A percentile compares a stretch with the other conserved stretches of the same genome.
Evolutionary conservation across 2,329 filamentous ascomycete species (phyloP).

Genomic region (Triangularia verruculosa): DNA sequence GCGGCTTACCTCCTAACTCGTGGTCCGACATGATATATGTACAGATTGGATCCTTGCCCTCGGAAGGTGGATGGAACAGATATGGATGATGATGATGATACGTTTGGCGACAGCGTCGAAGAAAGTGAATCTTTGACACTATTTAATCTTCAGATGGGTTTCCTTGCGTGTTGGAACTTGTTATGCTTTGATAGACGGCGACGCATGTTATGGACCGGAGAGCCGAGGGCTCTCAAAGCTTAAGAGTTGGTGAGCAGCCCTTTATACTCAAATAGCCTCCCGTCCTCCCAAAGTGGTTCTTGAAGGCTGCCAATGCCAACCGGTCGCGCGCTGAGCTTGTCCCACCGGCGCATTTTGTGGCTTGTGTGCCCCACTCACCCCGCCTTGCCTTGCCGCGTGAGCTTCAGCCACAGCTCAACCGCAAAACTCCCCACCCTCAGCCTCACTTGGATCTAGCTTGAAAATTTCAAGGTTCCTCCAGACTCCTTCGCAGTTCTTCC

Average conservation of each 20-base stretch:
- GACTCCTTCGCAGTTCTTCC: slow-evolving; percentile 19
- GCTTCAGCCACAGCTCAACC: not conserved
- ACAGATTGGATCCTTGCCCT: not conserved
- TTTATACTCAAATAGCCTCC: slow-evolving; percentile 23
- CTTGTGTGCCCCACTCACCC: not conserved
- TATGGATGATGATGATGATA: not conserved
- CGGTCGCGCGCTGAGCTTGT: not conserved
- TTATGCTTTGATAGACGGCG: slow-evolving; percentile 13
- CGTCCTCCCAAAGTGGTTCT: slow-evolving; percentile 8
- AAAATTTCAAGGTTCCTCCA: slow-evolving; percentile 1
- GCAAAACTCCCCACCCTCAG: slow-evolving; percentile 5
- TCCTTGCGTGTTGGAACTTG: slow-evolving; percentile 1
- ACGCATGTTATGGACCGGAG: slow-evolving; percentile 20
- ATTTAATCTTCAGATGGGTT: not conserved
- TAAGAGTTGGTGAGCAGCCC: slow-evolving; percentile 24
- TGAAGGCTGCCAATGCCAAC: slow-evolving; percentile 15
- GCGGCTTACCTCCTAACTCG: slow-evolving; percentile 55
- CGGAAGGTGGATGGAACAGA: not conserved
- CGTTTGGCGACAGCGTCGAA: not conserved
- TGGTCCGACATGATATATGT: slow-evolving; percentile 58
- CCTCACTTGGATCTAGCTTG: not conserved
- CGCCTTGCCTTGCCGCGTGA: slow-evolving; percentile 1
- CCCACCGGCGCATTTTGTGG: slow-evolving; percentile 2
- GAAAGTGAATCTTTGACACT: not conserved
- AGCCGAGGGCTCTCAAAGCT: slow-evolving; percentile 19